These are phyloP conservation scores for Phytophthora aleatoria DNA, from an alignment of 352 stramenopile species.

Conservation along the genomic window DNA sequence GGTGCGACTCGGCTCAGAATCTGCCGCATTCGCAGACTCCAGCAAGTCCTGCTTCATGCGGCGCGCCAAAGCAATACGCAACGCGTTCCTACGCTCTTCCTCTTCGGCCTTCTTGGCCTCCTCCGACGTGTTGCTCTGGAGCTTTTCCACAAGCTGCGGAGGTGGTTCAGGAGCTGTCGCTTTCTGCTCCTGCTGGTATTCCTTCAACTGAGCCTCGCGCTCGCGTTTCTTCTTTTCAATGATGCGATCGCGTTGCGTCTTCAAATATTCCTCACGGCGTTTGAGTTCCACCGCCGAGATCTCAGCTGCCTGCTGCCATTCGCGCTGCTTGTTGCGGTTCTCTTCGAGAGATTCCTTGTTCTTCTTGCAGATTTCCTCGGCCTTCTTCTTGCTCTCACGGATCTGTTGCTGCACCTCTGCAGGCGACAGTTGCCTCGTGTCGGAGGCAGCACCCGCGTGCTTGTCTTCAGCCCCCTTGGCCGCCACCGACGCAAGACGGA, in stretches of 20 bases:
- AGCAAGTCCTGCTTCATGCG: constrained; percentile 85
- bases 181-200: constrained; percentile 79
- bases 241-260: constrained; percentile 75
- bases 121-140: constrained; percentile 60
- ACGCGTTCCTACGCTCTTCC: constrained; percentile 69
- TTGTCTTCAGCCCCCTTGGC: constrained; percentile 74
- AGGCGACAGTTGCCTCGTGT: constrained; percentile 36
- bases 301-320: constrained; percentile 65
- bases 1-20: constrained; percentile 21
- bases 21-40: constrained; percentile 35
- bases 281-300: constrained; percentile 76
- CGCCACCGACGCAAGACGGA: constrained; percentile 56
- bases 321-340: constrained; percentile 70
- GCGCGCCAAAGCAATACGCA: constrained; percentile 72
- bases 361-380: constrained; percentile 73
- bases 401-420: constrained; percentile 66
- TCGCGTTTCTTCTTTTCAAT: constrained; percentile 86
- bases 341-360: constrained; percentile 78
- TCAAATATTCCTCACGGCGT: constrained; percentile 75
- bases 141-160: constrained; percentile 63
- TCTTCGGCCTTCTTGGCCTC: constrained; percentile 69
- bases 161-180: constrained; percentile 60
- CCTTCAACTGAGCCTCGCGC: constrained; percentile 70
- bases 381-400: constrained; percentile 69
- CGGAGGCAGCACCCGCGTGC: constrained; percentile 38